Evolutionary conservation across 2,329 filamentous ascomycete species (phyloP), one percentile per base, ranked within the genome.

Genomic region (Claviceps cyperi): DNA sequence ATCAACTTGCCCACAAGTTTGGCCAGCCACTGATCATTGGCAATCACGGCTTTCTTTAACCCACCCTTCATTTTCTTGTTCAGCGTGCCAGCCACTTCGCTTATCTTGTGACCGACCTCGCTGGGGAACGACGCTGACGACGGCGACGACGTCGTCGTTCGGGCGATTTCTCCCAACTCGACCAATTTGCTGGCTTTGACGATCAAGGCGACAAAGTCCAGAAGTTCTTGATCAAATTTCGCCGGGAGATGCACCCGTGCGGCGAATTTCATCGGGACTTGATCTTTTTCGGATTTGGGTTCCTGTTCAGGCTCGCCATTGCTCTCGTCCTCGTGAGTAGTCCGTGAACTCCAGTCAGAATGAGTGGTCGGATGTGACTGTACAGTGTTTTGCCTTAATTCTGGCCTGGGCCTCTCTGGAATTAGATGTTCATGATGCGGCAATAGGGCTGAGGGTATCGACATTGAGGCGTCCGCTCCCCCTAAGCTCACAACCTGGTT

Each of bases 11-110:
- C 50, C 36, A 51, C 50, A 15, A 51, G 43, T 28, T 36, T 51
- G 22, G 50, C 46, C 7, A 51, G 35, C 50, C 46, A 46, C 14
- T 51, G 46, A n/a, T 51, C 56, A 36, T 57, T 53, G 47, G 59
- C 58, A 15, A 60, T 54, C 14, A 60, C 59, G 51, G 57, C 46
- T 41, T 58, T 54, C 36, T 59, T 53, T 40, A 62, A 57, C 55
- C 85, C 88, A 54, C 71, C 73, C 51, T 68, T 68, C 54, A 83
- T 65, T 51, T 89, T 72, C 52, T 62, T 64, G 21, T 49, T 51
- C 35, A 51, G 28, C 1, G 43, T 15, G 5, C 50, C 46, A 5
- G 50, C 40, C 7, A 51, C 22, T 15, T 51, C 50, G 19, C 36
- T 51, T n/a, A 51, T 21, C 50, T 37, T 51, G 6, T 13, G 46